Base-by-base conservation (phyloP, 257 asterid genomes). In the Galeopsis tetrahit region DNA sequence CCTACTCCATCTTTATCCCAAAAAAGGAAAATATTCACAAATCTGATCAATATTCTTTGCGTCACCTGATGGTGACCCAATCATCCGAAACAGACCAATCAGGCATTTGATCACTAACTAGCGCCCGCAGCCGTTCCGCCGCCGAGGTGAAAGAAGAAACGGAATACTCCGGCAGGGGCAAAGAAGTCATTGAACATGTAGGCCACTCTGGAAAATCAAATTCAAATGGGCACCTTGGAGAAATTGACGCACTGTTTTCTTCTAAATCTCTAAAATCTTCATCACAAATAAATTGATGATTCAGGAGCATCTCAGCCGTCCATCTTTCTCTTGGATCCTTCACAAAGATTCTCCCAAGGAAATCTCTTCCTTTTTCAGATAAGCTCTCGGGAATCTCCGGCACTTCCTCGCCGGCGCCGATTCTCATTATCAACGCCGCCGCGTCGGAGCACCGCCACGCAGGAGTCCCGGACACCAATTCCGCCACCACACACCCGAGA, bases 11-110 rank as follows among this genome's bases (percentile, higher is more conserved):
- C 38, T 14, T n/a, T 58, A 61, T 33, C 6, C 32, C 9, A 60
- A 36, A 68, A 36, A 15, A 31, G 63, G 56, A 70, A 75, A 61
- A 63, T 61, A 81, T 42, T 67, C 65, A 43, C 65, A 44, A 73
- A 79, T 63, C 56, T 55, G 76, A 69, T 63, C 35, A 73, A 40
- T 34, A 39, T 66, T 66, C 5, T 7, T 33, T 42, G 46, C 71
- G 57, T 84, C 87, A 85, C 82, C 97, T 87, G n/a, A 87, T 46
- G 36, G 78, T 80, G 83, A 88, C 63, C 97, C 97, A 91, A 28
- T 75, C 91, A 14, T 77, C 89, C 6, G 82, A 66, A 60, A 34
- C 78, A 58, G 86, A 77, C 90, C 93, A 86, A 71, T 81, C 65
- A 32, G 80, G 82, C 5, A 52, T 61, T 56, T 68, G 82, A 21